A percentile compares a stretch with the other conserved stretches of the same genome.
These are phyloP conservation scores for Phytophthora tubulina DNA, from an alignment of 352 stramenopile species.

Conservation along the genomic window DNA sequence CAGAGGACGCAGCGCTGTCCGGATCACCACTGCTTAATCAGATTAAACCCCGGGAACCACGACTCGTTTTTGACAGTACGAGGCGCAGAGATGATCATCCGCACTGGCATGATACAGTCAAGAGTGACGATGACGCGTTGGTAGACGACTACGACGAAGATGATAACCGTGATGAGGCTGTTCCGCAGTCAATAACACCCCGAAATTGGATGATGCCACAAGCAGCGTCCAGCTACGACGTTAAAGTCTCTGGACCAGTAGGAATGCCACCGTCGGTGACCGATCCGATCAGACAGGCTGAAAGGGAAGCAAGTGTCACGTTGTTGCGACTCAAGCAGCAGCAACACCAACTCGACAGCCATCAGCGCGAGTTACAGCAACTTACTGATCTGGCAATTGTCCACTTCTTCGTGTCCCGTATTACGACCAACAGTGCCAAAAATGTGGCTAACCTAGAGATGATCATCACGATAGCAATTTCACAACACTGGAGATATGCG, in stretches of 20 bases:
- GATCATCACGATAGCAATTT: conserved; percentile 29
- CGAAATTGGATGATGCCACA: neutral
- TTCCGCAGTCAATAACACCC: neutral
- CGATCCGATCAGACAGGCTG: conserved; percentile 4
- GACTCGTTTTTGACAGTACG: conserved; percentile 37
- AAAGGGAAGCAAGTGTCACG: neutral
- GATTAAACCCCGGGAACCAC: conserved; percentile 14
- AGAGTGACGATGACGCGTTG: neutral
- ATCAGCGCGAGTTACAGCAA: conserved; percentile 29
- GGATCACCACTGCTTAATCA: conserved; percentile 21
- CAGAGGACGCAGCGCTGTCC: conserved; percentile 17
- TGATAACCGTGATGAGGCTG: conserved; percentile 15
- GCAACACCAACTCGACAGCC: conserved; percentile 18
- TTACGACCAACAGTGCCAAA: conserved; percentile 9
- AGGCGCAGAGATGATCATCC: conserved; percentile 10
- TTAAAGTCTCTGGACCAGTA: conserved; percentile 8
- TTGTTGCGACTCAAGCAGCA: conserved; percentile 26
- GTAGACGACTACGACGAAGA: conserved; percentile 15
- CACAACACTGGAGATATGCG: conserved; percentile 31
- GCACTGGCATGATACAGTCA: conserved; percentile 13
- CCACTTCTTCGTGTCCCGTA: conserved; percentile 32
- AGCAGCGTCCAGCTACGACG: neutral
- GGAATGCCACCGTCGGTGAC: conserved; percentile 10
- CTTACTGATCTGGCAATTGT: conserved; percentile 37
- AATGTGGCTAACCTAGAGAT: conserved; percentile 19